Base-by-base conservation (phyloP, 2,329 filamentous ascomycete species). In the Dendryphion nanum region DNA sequence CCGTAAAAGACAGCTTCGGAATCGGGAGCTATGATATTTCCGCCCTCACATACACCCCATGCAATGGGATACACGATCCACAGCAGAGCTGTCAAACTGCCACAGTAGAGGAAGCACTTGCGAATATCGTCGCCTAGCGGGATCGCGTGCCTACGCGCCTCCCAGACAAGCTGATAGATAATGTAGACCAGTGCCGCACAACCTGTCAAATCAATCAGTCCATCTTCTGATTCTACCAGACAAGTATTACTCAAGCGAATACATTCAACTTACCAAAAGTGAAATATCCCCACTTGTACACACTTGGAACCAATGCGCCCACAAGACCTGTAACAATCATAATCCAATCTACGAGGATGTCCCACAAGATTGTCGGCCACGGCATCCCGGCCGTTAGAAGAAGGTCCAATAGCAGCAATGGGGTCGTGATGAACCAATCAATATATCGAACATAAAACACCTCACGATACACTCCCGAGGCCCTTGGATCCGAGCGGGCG, bases 201-300 rank as follows among this genome's bases (percentile, higher is more conserved):
- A 42, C 70, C 55, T 50, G 18, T 18, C 10, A 20, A 10, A n/a
- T 3, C 23, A 10, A n/a, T 26, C n/a, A 26, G n/a, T 26, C 10
- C n/a, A 26, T 26, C n/a, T n/a, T n/a, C n/a, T n/a, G n/a, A n/a
- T n/a, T n/a, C n/a, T n/a, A 12, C 14, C 5, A 12, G 21, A 14
- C 14, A 26, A 5, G 6, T n/a, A 15, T 3, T 16, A 30, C 34
- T 4, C 16, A 15, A 7, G n/a, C 10, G 10, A 26, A n/a, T n/a
- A n/a, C n/a, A n/a, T n/a, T n/a, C n/a, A 30, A 39, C 51, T 28
- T 50, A 60, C 60, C 70, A 39, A 84, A 82, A 7, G 67, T 64
- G 59, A 75, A 84, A 64, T 82, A 86, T 2, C 80, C 81, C 79
- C 79, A 86, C 57, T 85, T 86, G 69, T 85, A 86, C 2, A 65